Evolutionary conservation across 116 monocot genomes (phyloP), one percentile per base, ranked within the genome.

Genomic region (Trichopus zeylanicus): DNA sequence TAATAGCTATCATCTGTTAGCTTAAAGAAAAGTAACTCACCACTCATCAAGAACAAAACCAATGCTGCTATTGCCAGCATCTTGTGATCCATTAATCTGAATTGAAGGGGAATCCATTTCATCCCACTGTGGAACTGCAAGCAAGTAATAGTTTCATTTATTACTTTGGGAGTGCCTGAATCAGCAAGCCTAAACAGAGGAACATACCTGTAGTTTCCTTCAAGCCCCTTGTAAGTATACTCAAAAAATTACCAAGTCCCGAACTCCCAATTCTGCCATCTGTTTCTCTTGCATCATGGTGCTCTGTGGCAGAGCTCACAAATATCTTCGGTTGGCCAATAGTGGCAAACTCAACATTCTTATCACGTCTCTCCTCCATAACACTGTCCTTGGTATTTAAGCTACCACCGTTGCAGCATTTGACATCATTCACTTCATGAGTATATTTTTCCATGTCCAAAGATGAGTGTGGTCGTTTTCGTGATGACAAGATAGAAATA

Each of bases 11-110:
- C n/a, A n/a, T n/a, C n/a, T n/a, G n/a, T n/a, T n/a, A n/a, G n/a
- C n/a, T n/a, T n/a, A n/a, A n/a, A n/a, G n/a, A n/a, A 53, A 67
- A 64, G n/a, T 54, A 72, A 53, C 79, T 55, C 67, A 97, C 97
- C 84, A 84, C 38, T 97, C 91, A 65, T 91, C 91, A 23, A 87
- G 66, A 15, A 91, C 64, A 67, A 80, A 80, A 59, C 90, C 91
- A 67, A 90, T 75, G 66, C 53, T 77, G 11, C 42, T 59, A 28
- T 32, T 39, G n/a, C 47, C 52, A 49, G 48, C 64, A 51, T 71
- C 52, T 31, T 71, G 47, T 2, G 26, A 6, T 13, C 53, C 54
- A 37, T 39, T 13, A 32, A 53, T 48, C 53, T 65, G 61, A 61
- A 57, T 46, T 31, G 57, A 51, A 51, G 51, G 62, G 29, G 60